A percentile compares a stretch with the other conserved stretches of the same genome.
Evolutionary conservation across 2,329 filamentous ascomycete species (phyloP).

Genomic region (Penicillium sp.): DNA sequence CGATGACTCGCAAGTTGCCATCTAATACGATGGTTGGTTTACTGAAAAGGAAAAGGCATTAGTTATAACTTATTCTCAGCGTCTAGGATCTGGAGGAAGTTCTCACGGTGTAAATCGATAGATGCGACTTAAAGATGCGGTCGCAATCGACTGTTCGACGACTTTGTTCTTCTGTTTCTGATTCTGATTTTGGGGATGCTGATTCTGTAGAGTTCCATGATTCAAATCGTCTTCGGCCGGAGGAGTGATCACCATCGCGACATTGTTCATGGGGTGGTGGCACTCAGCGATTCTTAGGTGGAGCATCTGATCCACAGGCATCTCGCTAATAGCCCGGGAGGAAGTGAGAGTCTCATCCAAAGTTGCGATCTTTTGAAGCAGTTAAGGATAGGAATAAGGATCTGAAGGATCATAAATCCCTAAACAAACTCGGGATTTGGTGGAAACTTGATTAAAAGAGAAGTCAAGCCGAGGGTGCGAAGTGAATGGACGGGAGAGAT

Average conservation of each 20-base stretch:
- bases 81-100: not conserved
- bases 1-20: constrained; percentile 35
- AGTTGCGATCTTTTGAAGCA: too few species aligned
- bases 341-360: constrained; percentile 4
- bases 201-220: not conserved
- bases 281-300: constrained; percentile 23
- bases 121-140: constrained; percentile 1
- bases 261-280: constrained; percentile 19
- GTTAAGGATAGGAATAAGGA: not conserved
- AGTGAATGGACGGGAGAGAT: constrained; percentile 18
- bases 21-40: constrained; percentile 42
- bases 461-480: not conserved
- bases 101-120: constrained; percentile 10
- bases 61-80: not conserved
- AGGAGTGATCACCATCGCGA: constrained; percentile 25
- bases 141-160: not conserved
- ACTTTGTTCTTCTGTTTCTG: not conserved
- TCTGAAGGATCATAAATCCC: not conserved
- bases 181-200: not conserved
- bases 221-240: constrained; percentile 21
- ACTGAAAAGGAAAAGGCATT: not conserved
- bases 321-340: not conserved
- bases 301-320: constrained; percentile 24
- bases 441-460: too few species aligned
- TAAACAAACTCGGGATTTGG: too few species aligned